Percentiles rank a stretch among this genome's conserved stretches.
Conservation (phyloP, 2,329 filamentous ascomycete species). For the Aspergillus luchuensis region DNA sequence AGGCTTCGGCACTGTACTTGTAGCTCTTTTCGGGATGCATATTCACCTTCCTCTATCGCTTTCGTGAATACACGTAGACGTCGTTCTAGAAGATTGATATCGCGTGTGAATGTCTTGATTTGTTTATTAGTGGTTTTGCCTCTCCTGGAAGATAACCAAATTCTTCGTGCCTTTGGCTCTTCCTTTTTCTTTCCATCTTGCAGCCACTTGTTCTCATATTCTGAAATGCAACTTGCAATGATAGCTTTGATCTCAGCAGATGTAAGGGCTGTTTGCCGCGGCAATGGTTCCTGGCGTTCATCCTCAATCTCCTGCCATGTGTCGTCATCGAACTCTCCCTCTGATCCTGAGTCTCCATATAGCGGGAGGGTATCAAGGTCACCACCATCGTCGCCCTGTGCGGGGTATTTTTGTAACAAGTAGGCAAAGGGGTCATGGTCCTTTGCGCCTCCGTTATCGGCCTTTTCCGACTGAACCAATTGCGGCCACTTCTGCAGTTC, state of each 20-base stretch:
- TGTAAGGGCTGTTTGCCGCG: conserved; percentile 40
- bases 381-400: conserved; percentile 36
- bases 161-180: conserved; percentile 57
- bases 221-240: conserved; percentile 57
- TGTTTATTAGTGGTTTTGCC: conserved; percentile 42
- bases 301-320: conserved; percentile 65
- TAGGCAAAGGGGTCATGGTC: conserved; percentile 31
- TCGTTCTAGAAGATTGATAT: conserved; percentile 47
- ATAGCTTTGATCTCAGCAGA: conserved; percentile 53
- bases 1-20: conserved; percentile 59
- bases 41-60: conserved; percentile 57
- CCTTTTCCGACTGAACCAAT: conserved; percentile 13
- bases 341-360: conserved; percentile 58
- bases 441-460: neutral
- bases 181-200: conserved; percentile 59
- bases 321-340: conserved; percentile 59
- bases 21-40: conserved; percentile 57
- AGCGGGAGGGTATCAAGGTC: conserved; percentile 51
- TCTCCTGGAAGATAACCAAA: conserved; percentile 63
- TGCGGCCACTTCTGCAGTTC: conserved; percentile 32
- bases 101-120: conserved; percentile 48
- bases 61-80: conserved; percentile 60
- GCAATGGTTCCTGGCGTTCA: conserved; percentile 40
- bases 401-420: conserved; percentile 49
- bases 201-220: conserved; percentile 60